Conservation (phyloP, 139 green algal species). For the Chlamydomonas applanata region DNA sequence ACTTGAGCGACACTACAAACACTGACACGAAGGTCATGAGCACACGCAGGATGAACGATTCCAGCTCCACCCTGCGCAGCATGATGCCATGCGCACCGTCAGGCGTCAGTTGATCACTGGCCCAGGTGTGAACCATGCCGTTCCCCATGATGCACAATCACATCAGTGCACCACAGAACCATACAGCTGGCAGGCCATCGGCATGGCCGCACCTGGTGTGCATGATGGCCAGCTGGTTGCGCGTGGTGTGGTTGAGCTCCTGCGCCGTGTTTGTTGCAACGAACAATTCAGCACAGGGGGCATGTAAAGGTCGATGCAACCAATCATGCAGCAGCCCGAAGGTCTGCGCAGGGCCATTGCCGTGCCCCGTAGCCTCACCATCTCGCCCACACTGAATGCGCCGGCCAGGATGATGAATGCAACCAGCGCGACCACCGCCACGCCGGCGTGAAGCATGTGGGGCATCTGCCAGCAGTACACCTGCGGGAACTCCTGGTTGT, state of each 20-base stretch:
- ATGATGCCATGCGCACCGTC: too few relatives aligned
- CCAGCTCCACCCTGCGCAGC: conserved; percentile 17
- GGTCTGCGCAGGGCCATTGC: too few relatives aligned
- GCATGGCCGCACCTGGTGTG: too few relatives aligned
- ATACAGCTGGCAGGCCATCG: too few relatives aligned
- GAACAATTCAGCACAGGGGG: too few relatives aligned
- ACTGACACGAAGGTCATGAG: conserved; percentile 4
- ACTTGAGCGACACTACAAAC: conserved; percentile 1
- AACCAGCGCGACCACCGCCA: background rate
- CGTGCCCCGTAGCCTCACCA: conserved; percentile 1
- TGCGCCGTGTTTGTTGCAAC: too few relatives aligned
- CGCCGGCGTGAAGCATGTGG: conserved; percentile 3
- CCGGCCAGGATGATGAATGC: background rate
- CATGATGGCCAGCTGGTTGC: too few relatives aligned
- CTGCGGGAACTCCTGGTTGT: conserved; percentile 25
- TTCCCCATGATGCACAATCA: background rate
- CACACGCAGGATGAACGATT: background rate
- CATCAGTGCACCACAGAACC: too few relatives aligned
- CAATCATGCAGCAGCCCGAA: too few relatives aligned
- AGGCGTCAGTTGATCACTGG: too few relatives aligned
- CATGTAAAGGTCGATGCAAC: too few relatives aligned
- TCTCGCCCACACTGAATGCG: background rate
- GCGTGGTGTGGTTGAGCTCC: too few relatives aligned
- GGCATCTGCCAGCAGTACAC: conserved; percentile 13
- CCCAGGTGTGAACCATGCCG: background rate